These are phyloP conservation scores for Debaryomycetaceae sp. DNA, from an alignment of 1,139 yeast genomes.

Conservation along the genomic window DNA sequence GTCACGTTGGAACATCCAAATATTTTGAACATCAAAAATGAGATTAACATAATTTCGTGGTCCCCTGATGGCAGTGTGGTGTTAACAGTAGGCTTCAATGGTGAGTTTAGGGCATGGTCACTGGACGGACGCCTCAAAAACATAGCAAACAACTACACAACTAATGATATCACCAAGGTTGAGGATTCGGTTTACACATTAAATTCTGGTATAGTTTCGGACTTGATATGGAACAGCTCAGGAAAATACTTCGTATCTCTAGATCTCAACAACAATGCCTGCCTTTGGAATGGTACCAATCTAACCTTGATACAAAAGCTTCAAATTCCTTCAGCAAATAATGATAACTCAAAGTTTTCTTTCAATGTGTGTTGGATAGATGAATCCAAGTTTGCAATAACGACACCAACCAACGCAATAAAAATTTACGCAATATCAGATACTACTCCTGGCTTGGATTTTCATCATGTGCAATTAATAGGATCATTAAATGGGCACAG, in stretches of 20 bases:
- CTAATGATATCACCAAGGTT: slow-evolving; percentile 6
- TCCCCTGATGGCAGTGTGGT: slow-evolving; percentile 57
- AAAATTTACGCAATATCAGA: slow-evolving; percentile 50
- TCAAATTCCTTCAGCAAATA: slow-evolving; percentile 4
- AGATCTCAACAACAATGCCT: slow-evolving; percentile 30
- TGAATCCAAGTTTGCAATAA: slow-evolving; percentile 63
- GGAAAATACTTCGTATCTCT: slow-evolving; percentile 36
- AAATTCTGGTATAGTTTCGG: slow-evolving; percentile 15
- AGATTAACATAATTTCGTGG: slow-evolving; percentile 54
- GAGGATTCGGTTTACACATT: slow-evolving; percentile 4
- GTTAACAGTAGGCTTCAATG: slow-evolving; percentile 57
- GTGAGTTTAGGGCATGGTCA: slow-evolving; percentile 70
- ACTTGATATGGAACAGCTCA: slow-evolving; percentile 33
- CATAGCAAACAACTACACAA: slow-evolving; percentile 30
- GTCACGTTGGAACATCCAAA: slow-evolving; percentile 35
- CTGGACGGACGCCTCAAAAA: slow-evolving; percentile 62
- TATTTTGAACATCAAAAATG: slow-evolving; percentile 18
- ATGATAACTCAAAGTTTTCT: background rate
- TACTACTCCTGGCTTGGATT: slow-evolving; percentile 8
- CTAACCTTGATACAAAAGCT: slow-evolving; percentile 25
- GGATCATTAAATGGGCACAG: slow-evolving; percentile 71
- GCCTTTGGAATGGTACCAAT: slow-evolving; percentile 39
- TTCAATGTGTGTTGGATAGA: slow-evolving; percentile 62
- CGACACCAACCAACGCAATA: slow-evolving; percentile 58
- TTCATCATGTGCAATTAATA: slow-evolving; percentile 42